phyloP scores from a whole-genome alignment of 345 rosid species.

The Moringa oleifera region DNA sequence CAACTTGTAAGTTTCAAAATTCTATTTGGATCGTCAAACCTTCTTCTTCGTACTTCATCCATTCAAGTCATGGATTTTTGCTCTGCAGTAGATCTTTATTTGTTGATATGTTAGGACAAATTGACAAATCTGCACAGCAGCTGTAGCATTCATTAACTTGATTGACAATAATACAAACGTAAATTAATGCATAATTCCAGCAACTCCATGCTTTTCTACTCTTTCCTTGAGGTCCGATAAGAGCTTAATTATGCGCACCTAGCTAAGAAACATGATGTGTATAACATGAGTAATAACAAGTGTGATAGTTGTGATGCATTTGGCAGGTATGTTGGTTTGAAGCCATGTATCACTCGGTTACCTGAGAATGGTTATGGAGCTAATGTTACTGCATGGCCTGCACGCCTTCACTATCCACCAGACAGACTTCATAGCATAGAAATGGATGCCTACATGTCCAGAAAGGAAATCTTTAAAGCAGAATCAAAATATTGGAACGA shows the following conservation, averaged over 20 bases:
- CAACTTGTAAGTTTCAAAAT: too few relatives aligned
- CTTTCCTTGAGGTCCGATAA: neutral
- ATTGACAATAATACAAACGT: too few relatives aligned
- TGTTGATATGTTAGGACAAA: too few relatives aligned
- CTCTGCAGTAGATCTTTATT: too few relatives aligned
- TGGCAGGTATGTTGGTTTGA: constrained; percentile 50
- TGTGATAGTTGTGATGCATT: constrained; percentile 6
- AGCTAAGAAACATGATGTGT: neutral
- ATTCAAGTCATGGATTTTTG: too few relatives aligned
- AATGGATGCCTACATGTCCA: constrained; percentile 53
- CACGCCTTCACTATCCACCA: constrained; percentile 55
- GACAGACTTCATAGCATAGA: constrained; percentile 53
- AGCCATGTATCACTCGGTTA: constrained; percentile 41
- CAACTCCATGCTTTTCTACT: too few relatives aligned
- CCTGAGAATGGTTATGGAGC: constrained; percentile 52
- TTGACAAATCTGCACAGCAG: too few relatives aligned
- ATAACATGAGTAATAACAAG: neutral
- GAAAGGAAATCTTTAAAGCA: constrained; percentile 56
- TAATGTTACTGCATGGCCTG: constrained; percentile 58
- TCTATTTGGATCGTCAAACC: too few relatives aligned
- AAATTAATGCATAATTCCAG: too few relatives aligned
- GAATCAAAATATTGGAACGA: constrained; percentile 60
- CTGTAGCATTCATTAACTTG: too few relatives aligned
- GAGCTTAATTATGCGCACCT: neutral
- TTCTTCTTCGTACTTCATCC: too few relatives aligned